phyloP scores from a whole-genome alignment of 2,329 filamentous ascomycete species.

The Phoma sp. region DNA sequence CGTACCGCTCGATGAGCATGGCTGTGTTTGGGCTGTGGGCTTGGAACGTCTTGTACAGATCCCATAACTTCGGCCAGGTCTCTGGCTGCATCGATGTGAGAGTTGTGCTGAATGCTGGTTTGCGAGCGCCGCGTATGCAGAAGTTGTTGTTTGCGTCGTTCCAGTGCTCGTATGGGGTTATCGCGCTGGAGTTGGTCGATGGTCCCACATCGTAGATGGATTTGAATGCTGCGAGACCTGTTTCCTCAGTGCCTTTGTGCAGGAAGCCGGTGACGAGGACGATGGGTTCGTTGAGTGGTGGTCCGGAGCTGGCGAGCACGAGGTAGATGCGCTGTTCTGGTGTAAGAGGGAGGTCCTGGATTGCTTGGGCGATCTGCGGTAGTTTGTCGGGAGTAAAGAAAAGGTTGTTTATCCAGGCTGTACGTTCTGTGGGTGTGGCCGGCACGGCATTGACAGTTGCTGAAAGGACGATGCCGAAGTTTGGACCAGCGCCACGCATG shows the following conservation, averaged over 20 bases:
- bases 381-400: conserved; percentile 38
- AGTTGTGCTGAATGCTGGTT: conserved; percentile 48
- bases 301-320: conserved; percentile 38
- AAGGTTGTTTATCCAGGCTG: conserved; percentile 35
- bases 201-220: conserved; percentile 46
- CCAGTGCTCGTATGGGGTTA: conserved; percentile 49
- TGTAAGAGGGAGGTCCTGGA: conserved; percentile 47
- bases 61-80: conserved; percentile 51
- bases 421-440: conserved; percentile 26
- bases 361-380: conserved; percentile 43
- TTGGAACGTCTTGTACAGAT: conserved; percentile 49
- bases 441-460: conserved; percentile 49
- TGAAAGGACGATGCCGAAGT: conserved; percentile 44
- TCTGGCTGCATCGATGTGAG: conserved; percentile 44
- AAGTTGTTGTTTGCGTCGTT: conserved; percentile 49
- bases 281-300: conserved; percentile 26
- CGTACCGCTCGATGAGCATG: conserved; percentile 49
- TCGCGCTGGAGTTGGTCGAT: conserved; percentile 21
- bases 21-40: conserved; percentile 41
- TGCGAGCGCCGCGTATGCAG: conserved; percentile 48
- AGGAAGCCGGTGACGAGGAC: conserved; percentile 44
- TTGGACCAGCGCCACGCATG: conserved; percentile 45
- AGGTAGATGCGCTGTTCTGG: conserved; percentile 48
- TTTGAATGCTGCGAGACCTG: conserved; percentile 44
- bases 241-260: conserved; percentile 41